Percentiles rank a stretch among this genome's conserved stretches.
phyloP scores from a whole-genome alignment of 176 grass and related monocot species.

The Bonia amplexicaulis region DNA sequence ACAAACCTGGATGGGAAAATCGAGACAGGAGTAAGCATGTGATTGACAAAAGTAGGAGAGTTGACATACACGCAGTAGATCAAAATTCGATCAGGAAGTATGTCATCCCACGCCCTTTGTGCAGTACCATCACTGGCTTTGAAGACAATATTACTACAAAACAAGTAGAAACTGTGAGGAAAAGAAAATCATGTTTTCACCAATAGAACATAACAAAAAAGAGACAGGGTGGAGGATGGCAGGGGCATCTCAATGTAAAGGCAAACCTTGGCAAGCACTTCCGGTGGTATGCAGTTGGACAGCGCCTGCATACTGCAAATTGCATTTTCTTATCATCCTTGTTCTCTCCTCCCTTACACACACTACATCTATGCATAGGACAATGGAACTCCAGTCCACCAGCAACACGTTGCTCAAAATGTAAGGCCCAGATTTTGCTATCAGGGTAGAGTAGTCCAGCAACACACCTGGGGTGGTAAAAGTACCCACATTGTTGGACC shows the following conservation, averaged over 20 bases:
- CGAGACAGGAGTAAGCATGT: not conserved
- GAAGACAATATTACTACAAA: constrained; percentile 49
- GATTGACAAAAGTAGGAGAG: not conserved
- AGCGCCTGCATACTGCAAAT: constrained; percentile 78
- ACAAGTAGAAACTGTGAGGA: constrained; percentile 2
- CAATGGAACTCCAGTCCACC: constrained; percentile 53
- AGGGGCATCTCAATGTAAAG: not conserved
- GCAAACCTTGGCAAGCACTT: constrained; percentile 75
- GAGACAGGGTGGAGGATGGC: not conserved
- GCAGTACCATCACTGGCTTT: not conserved
- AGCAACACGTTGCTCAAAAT: constrained; percentile 34
- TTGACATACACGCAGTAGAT: constrained; percentile 78
- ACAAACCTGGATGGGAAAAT: not conserved
- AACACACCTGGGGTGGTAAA: constrained; percentile 78
- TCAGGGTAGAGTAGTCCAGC: constrained; percentile 39
- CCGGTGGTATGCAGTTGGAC: constrained; percentile 67
- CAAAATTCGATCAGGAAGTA: constrained; percentile 53
- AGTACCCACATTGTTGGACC: constrained; percentile 52
- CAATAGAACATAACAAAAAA: not conserved
- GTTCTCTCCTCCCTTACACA: constrained; percentile 46
- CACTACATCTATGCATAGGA: constrained; percentile 59
- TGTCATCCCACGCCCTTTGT: constrained; percentile 64
- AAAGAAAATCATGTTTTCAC: not conserved
- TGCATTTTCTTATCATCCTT: constrained; percentile 40
- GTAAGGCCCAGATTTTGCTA: not conserved